A percentile compares a stretch with the other conserved stretches of the same genome.
Evolutionary conservation across 176 grass and related monocot genomes (phyloP).

Genomic region (Lolium rigidum): DNA sequence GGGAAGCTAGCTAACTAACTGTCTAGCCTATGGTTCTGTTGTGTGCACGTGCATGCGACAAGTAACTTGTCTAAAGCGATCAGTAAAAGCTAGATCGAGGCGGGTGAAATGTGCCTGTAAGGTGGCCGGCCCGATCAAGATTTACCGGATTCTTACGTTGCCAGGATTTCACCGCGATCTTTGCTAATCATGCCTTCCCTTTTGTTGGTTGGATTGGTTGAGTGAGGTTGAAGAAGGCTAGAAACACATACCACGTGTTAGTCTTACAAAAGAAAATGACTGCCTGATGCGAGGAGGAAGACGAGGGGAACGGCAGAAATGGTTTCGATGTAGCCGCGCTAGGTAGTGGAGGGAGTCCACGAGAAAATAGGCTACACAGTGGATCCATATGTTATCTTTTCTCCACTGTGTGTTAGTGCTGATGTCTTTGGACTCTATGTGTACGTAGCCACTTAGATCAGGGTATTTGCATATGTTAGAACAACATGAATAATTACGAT

Average conservation of each 20-base stretch:
- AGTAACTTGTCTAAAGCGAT: neutral
- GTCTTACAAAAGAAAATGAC: neutral
- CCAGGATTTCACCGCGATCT: neutral
- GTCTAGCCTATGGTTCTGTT: neutral
- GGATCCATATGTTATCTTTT: too few species aligned
- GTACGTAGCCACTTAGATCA: too few species aligned
- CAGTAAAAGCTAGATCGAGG: neutral
- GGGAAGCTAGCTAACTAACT: conserved; percentile 19
- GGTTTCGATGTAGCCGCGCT: too few species aligned
- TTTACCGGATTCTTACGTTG: neutral
- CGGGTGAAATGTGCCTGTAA: conserved; percentile 1
- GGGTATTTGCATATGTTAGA: too few species aligned
- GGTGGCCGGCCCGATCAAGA: neutral
- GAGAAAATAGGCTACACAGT: too few species aligned
- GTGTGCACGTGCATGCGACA: neutral
- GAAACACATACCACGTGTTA: neutral
- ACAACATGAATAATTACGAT: too few species aligned
- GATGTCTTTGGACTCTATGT: too few species aligned
- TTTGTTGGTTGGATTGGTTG: conserved; percentile 5
- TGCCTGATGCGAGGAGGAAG: neutral
- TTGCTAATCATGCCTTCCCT: neutral
- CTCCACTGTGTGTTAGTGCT: too few species aligned
- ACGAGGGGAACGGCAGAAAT: neutral
- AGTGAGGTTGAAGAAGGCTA: neutral
- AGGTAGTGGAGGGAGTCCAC: too few species aligned